Evolutionary conservation across 176 grass and related monocot species (phyloP), one percentile per base, ranked within the genome.

Genomic region (Pharus latifolius): DNA sequence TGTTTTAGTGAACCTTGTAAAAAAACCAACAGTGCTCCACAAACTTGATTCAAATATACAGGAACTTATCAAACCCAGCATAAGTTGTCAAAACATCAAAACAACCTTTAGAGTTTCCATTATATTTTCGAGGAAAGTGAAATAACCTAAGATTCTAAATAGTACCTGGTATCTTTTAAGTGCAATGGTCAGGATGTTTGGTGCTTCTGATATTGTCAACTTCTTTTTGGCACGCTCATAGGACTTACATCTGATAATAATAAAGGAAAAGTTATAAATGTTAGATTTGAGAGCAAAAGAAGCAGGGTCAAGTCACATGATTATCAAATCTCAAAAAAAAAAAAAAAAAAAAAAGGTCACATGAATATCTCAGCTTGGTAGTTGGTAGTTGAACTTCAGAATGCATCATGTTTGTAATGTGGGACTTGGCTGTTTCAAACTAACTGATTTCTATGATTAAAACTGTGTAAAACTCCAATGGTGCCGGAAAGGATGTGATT

Each of bases 121-220:
- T 16, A n/a, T 24, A 28, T 43, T 17, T 73, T 40, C 19, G 32
- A 25, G 29, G 60, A 14, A 78, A 50, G 49, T 15, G 43, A 70
- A 70, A 77, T 48, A 64, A 49, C 12, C 25, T 50, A 76, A 76
- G 16, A 50, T 41, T 67, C 16, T 67, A 26, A 59, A 49, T 38
- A 32, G 40, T 81, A 96, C 92, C 92, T 96, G 88, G 51, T 85
- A 96, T 79, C 92, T 82, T 78, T 92, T 92, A 53, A 96, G 66
- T 45, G 88, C 79, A 56, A 96, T 96, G 19, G 92, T 96, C 57
- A 96, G 77, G 37, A 96, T 64, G 69, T 96, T 96, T 6, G 92
- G 92, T 53, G 85, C 92, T 70, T 96, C 92, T 67, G 72, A 78
- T 81, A 96, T 96, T 23, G 69, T 77, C 77, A 96, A 72, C 78